A percentile compares a stretch with the other conserved stretches of the same genome.
Evolutionary conservation across 805 yeast genomes (phyloP).

Genomic region (Grigorovia jiainica): DNA sequence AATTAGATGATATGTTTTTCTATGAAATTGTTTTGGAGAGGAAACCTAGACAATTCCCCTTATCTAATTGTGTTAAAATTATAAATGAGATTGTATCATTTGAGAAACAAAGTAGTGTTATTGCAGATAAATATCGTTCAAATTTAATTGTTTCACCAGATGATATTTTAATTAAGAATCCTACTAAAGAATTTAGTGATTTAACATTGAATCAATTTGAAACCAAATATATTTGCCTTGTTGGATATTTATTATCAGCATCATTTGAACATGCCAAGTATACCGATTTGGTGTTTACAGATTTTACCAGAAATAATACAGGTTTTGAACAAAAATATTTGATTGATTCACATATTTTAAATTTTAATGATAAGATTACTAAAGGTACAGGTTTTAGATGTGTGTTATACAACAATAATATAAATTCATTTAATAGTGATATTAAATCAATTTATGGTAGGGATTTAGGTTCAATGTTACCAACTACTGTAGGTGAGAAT

Average conservation of each 20-base stretch:
- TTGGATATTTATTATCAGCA: constrained; percentile 16
- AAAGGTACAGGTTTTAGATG: constrained; percentile 14
- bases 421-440: constrained; percentile 8
- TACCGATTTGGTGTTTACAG: constrained; percentile 19
- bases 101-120: neutral
- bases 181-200: neutral
- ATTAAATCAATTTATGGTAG: constrained; percentile 7
- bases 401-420: constrained; percentile 14
- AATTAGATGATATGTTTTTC: neutral
- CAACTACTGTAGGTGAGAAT: constrained; percentile 10
- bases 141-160: neutral
- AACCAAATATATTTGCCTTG: neutral
- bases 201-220: neutral
- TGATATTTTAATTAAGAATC: neutral
- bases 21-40: neutral
- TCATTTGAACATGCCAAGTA: constrained; percentile 10
- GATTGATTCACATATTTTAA: constrained; percentile 18
- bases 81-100: neutral
- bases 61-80: neutral
- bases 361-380: neutral
- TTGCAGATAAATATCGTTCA: neutral
- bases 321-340: constrained; percentile 12
- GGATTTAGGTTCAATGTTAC: neutral
- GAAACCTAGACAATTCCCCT: neutral
- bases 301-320: constrained; percentile 16